A percentile compares a stretch with the other conserved stretches of the same genome.
Conservation (phyloP, 768 basidiomycete species). For the Xerocomus potaroensis region DNA sequence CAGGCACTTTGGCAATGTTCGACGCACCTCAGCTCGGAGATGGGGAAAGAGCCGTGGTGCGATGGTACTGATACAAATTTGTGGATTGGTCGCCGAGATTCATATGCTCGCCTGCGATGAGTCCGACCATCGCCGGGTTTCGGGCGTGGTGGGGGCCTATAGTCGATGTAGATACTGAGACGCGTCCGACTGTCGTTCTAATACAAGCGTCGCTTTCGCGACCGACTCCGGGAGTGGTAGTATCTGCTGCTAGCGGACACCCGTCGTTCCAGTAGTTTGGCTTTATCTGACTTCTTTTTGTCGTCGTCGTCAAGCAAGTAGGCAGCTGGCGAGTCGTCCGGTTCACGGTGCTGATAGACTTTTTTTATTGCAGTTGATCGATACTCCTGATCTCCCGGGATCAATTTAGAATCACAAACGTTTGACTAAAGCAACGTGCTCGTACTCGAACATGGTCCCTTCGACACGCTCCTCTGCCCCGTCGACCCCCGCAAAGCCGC, state of each 20-base stretch:
- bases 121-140: neutral
- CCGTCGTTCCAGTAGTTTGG: too few species aligned
- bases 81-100: too few species aligned
- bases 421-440: neutral
- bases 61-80: too few species aligned
- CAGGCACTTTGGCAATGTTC: too few species aligned
- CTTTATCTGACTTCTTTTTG: neutral
- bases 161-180: neutral
- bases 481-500: conserved; percentile 26
- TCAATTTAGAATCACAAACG: neutral
- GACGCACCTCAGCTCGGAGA: too few species aligned
- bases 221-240: too few species aligned
- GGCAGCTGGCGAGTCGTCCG: neutral
- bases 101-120: too few species aligned
- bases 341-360: neutral
- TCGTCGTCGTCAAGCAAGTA: neutral
- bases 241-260: too few species aligned
- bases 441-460: conserved; percentile 18
- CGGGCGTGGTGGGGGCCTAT: neutral
- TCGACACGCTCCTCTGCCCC: conserved; percentile 28
- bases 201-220: too few species aligned
- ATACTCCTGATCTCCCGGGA: too few species aligned
- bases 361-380: too few species aligned
- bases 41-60: too few species aligned
- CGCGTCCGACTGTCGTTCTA: neutral